These are phyloP conservation scores for Nemophila menziesii DNA, from an alignment of 257 asterid genomes.

Conservation along the genomic window DNA sequence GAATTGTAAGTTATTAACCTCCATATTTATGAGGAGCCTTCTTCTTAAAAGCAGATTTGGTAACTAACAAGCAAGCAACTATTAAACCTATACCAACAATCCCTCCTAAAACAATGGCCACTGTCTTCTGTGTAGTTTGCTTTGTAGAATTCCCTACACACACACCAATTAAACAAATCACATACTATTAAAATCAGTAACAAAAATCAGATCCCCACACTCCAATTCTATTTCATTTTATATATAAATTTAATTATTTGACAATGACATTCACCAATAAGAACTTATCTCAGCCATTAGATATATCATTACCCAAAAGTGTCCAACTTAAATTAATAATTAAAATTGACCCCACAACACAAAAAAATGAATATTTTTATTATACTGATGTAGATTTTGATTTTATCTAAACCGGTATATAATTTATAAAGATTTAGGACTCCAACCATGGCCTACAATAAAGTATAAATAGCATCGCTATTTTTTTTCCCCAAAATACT, in stretches of 20 bases:
- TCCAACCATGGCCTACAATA: no score
- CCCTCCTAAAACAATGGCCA: constrained; percentile 76
- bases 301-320: background rate
- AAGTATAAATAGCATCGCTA: no score
- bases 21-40: constrained; percentile 41
- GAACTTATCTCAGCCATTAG: background rate
- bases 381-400: no score
- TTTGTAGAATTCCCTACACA: constrained; percentile 38
- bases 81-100: constrained; percentile 50
- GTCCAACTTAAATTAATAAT: background rate
- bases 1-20: constrained; percentile 17
- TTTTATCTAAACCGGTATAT: no score
- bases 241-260: background rate
- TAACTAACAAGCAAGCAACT: constrained; percentile 47
- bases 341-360: no score
- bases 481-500: background rate
- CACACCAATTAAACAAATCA: constrained; percentile 14
- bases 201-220: background rate
- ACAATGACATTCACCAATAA: background rate
- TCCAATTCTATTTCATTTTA: no score
- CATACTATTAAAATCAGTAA: background rate
- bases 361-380: no score
- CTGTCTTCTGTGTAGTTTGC: constrained; percentile 47
- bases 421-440: no score
- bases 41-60: constrained; percentile 57